Conservation (phyloP, 1,284 basidiomycete genomes). For the Cystobasidium slooffiae region DNA sequence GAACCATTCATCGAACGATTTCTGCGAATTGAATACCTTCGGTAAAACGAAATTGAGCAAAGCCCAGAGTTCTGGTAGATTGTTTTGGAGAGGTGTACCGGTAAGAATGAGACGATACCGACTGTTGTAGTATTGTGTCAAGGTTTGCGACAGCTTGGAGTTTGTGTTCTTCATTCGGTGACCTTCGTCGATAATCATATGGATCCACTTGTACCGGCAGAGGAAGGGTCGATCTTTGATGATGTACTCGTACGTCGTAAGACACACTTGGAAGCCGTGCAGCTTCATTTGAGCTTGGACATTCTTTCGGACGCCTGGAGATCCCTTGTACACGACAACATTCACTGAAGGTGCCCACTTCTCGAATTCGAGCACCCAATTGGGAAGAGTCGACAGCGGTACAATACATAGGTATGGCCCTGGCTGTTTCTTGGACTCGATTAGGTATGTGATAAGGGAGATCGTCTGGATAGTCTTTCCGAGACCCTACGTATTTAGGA, state of each 20-base stretch:
- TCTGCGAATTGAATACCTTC: conserved; percentile 99
- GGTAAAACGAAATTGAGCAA: conserved; percentile 97
- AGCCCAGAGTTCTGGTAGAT: conserved; percentile 96
- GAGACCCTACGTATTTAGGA: conserved; percentile 55
- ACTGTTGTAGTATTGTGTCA: conserved; percentile 90
- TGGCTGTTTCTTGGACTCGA: conserved; percentile 86
- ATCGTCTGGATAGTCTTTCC: conserved; percentile 75
- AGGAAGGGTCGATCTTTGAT: conserved; percentile 94
- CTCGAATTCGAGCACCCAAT: conserved; percentile 96
- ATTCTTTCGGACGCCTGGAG: conserved; percentile 75
- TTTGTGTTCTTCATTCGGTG: conserved; percentile 99
- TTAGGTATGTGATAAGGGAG: conserved; percentile 92
- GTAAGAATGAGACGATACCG: conserved; percentile 95
- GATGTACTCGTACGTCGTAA: conserved; percentile 99
- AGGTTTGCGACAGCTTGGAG: conserved; percentile 88
- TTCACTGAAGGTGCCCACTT: conserved; percentile 93
- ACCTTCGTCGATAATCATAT: conserved; percentile 99
- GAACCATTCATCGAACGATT: conserved; percentile 99
- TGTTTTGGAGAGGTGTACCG: conserved; percentile 93
- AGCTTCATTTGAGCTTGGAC: conserved; percentile 71
- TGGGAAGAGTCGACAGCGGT: conserved; percentile 96
- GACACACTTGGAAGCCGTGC: conserved; percentile 88
- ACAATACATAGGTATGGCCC: conserved; percentile 98
- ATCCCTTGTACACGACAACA: conserved; percentile 90
- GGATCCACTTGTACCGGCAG: conserved; percentile 93